phyloP scores from a whole-genome alignment of 768 basidiomycete genomes.

The Albatrellus ellisii region DNA sequence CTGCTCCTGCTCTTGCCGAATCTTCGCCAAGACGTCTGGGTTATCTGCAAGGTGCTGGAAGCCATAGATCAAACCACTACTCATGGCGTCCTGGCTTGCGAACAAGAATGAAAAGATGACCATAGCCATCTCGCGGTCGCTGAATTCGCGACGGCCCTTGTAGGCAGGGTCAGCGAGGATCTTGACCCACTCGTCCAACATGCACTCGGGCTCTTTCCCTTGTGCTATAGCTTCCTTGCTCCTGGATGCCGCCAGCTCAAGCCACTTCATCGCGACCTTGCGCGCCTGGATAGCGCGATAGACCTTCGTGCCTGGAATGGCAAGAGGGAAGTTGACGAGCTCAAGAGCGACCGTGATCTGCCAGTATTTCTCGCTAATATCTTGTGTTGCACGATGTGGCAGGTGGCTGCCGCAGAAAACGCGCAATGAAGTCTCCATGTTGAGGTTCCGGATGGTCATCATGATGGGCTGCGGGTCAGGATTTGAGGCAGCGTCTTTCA shows the following conservation, averaged over 20 bases:
- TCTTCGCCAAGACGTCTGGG: constrained; percentile 78
- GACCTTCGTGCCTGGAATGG: constrained; percentile 92
- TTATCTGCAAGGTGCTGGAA: constrained; percentile 95
- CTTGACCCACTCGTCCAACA: constrained; percentile 87
- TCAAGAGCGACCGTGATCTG: constrained; percentile 88
- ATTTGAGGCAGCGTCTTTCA: constrained; percentile 37
- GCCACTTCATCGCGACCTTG: constrained; percentile 71
- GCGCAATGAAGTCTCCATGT: constrained; percentile 94
- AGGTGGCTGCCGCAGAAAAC: constrained; percentile 94
- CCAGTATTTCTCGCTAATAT: constrained; percentile 95
- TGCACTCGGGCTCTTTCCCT: constrained; percentile 72
- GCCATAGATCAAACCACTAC: constrained; percentile 86
- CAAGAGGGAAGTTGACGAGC: constrained; percentile 96
- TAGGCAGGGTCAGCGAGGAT: constrained; percentile 47
- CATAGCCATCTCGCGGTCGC: constrained; percentile 92
- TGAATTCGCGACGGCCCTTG: constrained; percentile 80
- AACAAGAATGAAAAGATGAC: constrained; percentile 95
- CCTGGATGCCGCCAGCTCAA: constrained; percentile 63
- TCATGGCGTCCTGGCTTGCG: constrained; percentile 97
- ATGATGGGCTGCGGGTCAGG: constrained; percentile 51
- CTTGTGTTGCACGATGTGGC: constrained; percentile 58
- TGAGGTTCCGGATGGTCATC: constrained; percentile 85
- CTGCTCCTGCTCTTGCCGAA: constrained; percentile 81
- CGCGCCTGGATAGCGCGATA: constrained; percentile 88
- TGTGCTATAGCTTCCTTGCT: constrained; percentile 76